Evolutionary conservation across 371 early-diverging fungal species (phyloP), one percentile per base, ranked within the genome.

Genomic region (Syncephalastrum contaminatum): DNA sequence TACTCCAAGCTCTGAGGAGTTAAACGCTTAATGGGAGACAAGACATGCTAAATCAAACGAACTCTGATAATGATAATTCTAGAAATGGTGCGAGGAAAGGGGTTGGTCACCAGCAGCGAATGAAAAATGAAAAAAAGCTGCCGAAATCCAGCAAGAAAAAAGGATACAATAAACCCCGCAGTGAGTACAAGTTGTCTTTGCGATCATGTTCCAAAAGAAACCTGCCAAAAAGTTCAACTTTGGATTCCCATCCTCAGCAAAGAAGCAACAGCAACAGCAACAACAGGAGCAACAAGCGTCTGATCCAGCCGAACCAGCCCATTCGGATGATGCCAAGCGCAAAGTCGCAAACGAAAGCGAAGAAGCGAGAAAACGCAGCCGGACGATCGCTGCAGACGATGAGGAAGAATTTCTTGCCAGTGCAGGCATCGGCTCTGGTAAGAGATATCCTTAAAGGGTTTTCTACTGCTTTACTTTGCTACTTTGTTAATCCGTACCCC

Each of bases 401-500:
- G 60, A 59, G 41, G 52, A 64, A 7, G 64, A 64, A 4, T 56
- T 64, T 48, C 43, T 64, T 13, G 53, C 60, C 47, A 64, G 64
- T 53, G 64, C 64, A 10, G 64, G 64, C 25, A 59, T 64, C 42
- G 58, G 63, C 54, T 54, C 55, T 43, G 50, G 45, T 16, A 42
- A 48, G n/a, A 19, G 30, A 27, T 4, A 50, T 30, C 54, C 8
- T 16, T 46, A 16, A 47, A 54, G 45, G 21, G 22, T 46, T 18
- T 46, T 15, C 45, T 1, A n/a, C n/a, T n/a, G n/a, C n/a, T n/a
- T n/a, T n/a, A n/a, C n/a, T 47, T 13, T 22, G 2, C 12, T 30
- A 8, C 36, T 1, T 5, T 30, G 47, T 0, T 45, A 16, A 21
- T 0, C 20, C 19, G 21, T 8, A 44, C 45, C 54, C 25, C 19